These are phyloP conservation scores for Geotrichum carabidarum DNA, from an alignment of 1,139 yeast species.

Conservation along the genomic window DNA sequence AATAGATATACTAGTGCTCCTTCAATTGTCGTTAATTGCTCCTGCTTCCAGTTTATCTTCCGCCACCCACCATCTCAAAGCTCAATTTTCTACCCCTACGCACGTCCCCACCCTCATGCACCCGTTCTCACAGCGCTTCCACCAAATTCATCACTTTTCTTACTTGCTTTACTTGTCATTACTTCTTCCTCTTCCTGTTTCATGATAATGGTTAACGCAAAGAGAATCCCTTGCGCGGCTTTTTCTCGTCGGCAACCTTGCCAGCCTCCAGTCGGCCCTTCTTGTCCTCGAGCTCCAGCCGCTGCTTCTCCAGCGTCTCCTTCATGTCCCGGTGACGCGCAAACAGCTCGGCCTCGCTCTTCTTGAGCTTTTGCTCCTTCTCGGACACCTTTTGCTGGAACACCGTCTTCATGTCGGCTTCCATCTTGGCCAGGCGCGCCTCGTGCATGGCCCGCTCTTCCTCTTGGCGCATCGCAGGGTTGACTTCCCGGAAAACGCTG, in stretches of 20 bases:
- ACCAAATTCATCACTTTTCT: no score
- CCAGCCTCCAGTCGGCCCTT: slow-evolving; percentile 77
- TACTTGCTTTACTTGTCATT: no score
- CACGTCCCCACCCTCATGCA: no score
- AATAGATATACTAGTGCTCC: no score
- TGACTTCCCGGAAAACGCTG: slow-evolving; percentile 86
- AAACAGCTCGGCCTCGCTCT: slow-evolving; percentile 94
- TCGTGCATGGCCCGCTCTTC: slow-evolving; percentile 93
- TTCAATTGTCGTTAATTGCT: no score
- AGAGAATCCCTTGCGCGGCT: slow-evolving; percentile 52
- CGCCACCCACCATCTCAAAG: no score
- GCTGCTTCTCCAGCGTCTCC: slow-evolving; percentile 84
- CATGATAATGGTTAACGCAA: slow-evolving; percentile 37
- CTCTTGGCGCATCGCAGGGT: slow-evolving; percentile 87
- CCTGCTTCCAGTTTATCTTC: no score
- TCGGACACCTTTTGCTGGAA: slow-evolving; percentile 95
- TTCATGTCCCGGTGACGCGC: slow-evolving; percentile 96
- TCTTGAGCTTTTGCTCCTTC: slow-evolving; percentile 95
- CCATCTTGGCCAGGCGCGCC: slow-evolving; percentile 90
- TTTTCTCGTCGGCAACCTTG: slow-evolving; percentile 53
- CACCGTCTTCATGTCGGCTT: slow-evolving; percentile 92
- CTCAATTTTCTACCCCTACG: no score
- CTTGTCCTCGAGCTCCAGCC: slow-evolving; percentile 84
- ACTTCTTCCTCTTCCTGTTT: no score
- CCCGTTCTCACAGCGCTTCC: no score